Evolutionary conservation across 2,329 filamentous ascomycete species (phyloP).

Genomic region (Eurotiales sp.): DNA sequence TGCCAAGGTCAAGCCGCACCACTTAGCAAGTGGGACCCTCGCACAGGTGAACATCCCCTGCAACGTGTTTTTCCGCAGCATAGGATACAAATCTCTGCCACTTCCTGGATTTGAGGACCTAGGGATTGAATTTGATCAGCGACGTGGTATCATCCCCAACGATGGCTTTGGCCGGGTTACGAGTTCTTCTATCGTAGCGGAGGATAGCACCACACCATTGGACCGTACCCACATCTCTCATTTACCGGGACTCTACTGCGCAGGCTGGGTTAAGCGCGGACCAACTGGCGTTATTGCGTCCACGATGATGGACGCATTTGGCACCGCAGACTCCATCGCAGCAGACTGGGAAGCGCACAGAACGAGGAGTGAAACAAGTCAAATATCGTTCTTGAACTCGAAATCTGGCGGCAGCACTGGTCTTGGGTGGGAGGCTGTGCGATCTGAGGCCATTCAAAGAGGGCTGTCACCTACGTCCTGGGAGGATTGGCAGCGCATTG

Average conservation of each 20-base stretch:
- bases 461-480: conserved; percentile 67
- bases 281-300: conserved; percentile 94
- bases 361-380: conserved; percentile 11
- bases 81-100: conserved; percentile 83
- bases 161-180: conserved; percentile 73
- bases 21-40: conserved; percentile 48
- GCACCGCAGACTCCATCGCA: conserved; percentile 76
- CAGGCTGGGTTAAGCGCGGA: conserved; percentile 93
- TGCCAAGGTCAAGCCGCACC: conserved; percentile 44
- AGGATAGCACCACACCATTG: conserved; percentile 23
- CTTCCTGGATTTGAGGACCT: conserved; percentile 70
- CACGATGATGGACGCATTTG: conserved; percentile 93
- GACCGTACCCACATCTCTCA: conserved; percentile 41
- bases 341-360: conserved; percentile 62
- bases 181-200: conserved; percentile 26
- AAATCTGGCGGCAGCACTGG: conserved; percentile 36
- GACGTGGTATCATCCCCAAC: conserved; percentile 73
- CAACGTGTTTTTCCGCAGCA: conserved; percentile 80
- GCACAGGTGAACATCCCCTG: conserved; percentile 55
- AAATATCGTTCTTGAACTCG: conserved; percentile 46
- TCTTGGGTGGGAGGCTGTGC: conserved; percentile 74
- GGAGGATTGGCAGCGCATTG: conserved; percentile 83
- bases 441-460: conserved; percentile 53
- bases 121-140: conserved; percentile 72
- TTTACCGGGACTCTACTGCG: conserved; percentile 78